These are phyloP conservation scores for Fusarium fujikuroi DNA, from an alignment of 2,329 filamentous ascomycete genomes.

Conservation along the genomic window DNA sequence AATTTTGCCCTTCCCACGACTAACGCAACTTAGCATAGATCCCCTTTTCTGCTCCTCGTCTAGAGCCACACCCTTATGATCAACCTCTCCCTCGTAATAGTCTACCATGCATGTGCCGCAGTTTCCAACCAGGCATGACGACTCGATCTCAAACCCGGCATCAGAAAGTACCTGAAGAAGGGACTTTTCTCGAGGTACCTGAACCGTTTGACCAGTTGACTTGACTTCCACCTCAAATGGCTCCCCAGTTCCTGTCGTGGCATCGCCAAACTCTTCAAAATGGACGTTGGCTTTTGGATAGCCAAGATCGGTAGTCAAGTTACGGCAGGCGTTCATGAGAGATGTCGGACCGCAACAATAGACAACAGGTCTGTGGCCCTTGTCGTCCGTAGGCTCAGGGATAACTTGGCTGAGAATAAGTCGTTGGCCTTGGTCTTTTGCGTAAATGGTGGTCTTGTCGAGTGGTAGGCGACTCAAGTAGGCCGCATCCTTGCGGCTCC, in stretches of 20 bases:
- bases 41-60: constrained; percentile 25
- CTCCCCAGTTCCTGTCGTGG: constrained; percentile 18
- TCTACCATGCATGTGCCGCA: constrained; percentile 33
- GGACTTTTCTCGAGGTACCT: constrained; percentile 12
- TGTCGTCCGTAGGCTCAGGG: background rate
- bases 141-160: constrained; percentile 25
- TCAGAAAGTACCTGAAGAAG: constrained; percentile 25
- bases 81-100: constrained; percentile 14
- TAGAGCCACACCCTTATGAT: constrained; percentile 27
- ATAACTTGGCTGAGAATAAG: background rate
- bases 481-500: constrained; percentile 9
- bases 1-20: constrained; percentile 25
- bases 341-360: constrained; percentile 20
- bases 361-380: background rate
- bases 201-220: background rate
- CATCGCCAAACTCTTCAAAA: constrained; percentile 27
- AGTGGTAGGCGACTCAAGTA: constrained; percentile 6
- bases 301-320: background rate
- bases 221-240: constrained; percentile 22
- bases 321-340: constrained; percentile 6
- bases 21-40: constrained; percentile 24
- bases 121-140: constrained; percentile 28
- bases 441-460: background rate
- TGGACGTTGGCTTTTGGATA: background rate
- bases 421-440: constrained; percentile 6